Base-by-base conservation (phyloP, 2,329 filamentous ascomycete genomes). In the Hirsutella thompsonii region DNA sequence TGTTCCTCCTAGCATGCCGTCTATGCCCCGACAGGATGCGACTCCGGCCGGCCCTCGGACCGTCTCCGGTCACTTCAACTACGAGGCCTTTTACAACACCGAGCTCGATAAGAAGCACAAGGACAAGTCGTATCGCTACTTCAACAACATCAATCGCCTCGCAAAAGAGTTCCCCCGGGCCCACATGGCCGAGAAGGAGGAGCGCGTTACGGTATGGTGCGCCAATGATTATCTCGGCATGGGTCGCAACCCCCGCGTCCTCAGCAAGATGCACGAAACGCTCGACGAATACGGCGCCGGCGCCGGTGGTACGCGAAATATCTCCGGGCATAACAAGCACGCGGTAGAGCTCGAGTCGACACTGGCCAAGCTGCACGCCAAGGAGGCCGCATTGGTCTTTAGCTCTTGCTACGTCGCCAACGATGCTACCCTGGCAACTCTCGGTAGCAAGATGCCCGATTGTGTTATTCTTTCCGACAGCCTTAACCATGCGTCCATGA, bases 81-180 rank as follows among this genome's bases (percentile, higher is more conserved):
- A 98, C 56, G 80, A 94, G 55, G 76, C 62, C 37, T 98, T 95
- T 64, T 98, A 96, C 67, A 68, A 81, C 49, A 69, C 69, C 46
- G 90, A 98, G 62, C 67, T 98, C 51, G 87, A 95, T 54, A 96
- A 95, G 76, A 98, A 98, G 70, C 92, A 94, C 74, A 89, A 94
- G 73, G 92, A 98, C 74, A 96, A 95, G 70, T 95, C 89, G 40
- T 98, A 98, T 70, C 86, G 92, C 57, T 96, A 96, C 70, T 98
- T 98, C 72, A 98, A 98, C 74, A 98, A 98, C 71, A 98, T 98
- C 78, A 98, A 98, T 59, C 88, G 92, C 29, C 74, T 98, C 46
- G 92, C 92, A 50, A 86, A 92, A 67, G 87, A 96, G 49, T 98
- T 98, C 48, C 92, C 92, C 23, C 85, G 84, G 49, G 92, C 92